Base-by-base conservation (phyloP, 2,329 filamentous ascomycete species). In the Neonectria ditissima region DNA sequence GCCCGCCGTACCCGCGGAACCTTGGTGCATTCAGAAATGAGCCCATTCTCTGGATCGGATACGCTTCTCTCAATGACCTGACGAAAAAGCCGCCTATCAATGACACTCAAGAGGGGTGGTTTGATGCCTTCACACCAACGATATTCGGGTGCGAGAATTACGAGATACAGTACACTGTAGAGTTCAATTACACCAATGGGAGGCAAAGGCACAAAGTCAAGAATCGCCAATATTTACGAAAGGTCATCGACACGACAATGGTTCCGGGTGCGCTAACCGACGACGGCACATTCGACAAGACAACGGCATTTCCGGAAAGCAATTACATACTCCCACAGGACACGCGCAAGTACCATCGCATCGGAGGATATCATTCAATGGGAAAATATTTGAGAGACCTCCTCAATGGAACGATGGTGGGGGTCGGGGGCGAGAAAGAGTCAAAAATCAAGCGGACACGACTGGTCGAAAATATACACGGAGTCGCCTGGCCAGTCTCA, bases 141-240 rank as follows among this genome's bases (percentile, higher is more conserved):
- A 69, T 73, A 1, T 65, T 73, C 22, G 71, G 63, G 6, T 73
- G 71, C 45, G 69, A 73, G 16, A 65, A 73, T 18, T 72, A 69
- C 3, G 58, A 66, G 28, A 69, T 65, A 6, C 57, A 65, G 9
- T 73, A 72, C 47, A 71, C 39, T 3, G 63, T 73, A 4, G 44
- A 55, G 22, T 59, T 73, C 28, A 72, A 66, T 24, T 69, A 68
- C 30, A 69, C 52, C 3, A 65, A 62, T 3, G 65, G 60, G 1
- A 52, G 59, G 9, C 69, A 68, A 34, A 22, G n/a, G 13, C 59
- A 66, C 20, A 53, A 62, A 8, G 63, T 73, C 11, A 39, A 41
- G 7, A 47, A 69, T 5, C 69, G 70, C 1, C 54, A 69, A 24
- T 73, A 65, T 9, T 37, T 69, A 3, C 50, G 32, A 11, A 69